Evolutionary conservation across 768 basidiomycete genomes (phyloP).

Genomic region (Hypholoma fasciculare): DNA sequence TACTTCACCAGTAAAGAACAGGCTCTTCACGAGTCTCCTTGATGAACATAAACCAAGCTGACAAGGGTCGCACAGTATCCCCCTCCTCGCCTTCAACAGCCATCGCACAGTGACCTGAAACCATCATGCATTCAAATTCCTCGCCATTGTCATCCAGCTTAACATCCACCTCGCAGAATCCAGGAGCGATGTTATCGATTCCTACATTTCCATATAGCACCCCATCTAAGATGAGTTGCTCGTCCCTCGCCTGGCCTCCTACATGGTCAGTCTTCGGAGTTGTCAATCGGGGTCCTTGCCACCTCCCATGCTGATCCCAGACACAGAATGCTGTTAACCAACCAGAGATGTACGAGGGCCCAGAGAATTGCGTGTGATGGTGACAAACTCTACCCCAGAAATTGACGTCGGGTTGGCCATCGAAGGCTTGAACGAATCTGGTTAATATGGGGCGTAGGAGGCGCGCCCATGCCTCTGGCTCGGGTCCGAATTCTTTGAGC

Average conservation of each 20-base stretch:
- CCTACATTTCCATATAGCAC: constrained; percentile 8
- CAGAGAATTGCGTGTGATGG: constrained; percentile 3
- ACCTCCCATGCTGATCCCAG: constrained; percentile 15
- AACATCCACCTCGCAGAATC: constrained; percentile 22
- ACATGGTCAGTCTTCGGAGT: neutral
- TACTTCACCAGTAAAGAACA: no score
- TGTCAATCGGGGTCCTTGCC: constrained; percentile 8
- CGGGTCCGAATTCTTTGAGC: constrained; percentile 13
- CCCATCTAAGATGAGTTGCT: constrained; percentile 7
- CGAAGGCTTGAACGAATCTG: constrained; percentile 23
- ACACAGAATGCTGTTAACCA: constrained; percentile 25
- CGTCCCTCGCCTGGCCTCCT: neutral
- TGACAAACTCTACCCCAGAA: constrained; percentile 18
- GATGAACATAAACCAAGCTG: constrained; percentile 23
- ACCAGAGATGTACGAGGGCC: constrained; percentile 12
- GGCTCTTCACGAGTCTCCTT: constrained; percentile 4
- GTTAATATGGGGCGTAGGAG: constrained; percentile 17
- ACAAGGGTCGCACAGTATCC: constrained; percentile 17
- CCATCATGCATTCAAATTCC: constrained; percentile 18
- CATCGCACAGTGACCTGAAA: constrained; percentile 21
- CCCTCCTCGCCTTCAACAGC: constrained; percentile 5
- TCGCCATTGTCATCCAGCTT: constrained; percentile 20
- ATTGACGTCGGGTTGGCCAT: constrained; percentile 10
- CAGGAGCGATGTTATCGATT: constrained; percentile 10
- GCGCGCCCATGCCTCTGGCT: constrained; percentile 15